phyloP scores from a whole-genome alignment of 768 basidiomycete species.

The Mycena epipterygia region DNA sequence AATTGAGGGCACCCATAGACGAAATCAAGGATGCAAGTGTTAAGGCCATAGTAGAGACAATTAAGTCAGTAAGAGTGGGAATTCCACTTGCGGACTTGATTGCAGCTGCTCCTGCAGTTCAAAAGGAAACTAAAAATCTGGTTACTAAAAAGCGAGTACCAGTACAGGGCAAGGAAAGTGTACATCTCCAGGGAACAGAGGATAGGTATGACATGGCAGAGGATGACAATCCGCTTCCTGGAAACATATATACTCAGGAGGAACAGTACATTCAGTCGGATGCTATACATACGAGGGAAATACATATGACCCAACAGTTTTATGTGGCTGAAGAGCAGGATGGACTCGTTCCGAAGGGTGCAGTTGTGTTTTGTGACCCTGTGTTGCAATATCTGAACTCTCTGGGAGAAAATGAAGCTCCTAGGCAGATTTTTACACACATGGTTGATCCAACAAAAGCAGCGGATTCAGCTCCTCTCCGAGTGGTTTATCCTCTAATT shows the following conservation, averaged over 20 bases:
- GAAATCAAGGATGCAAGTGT: neutral
- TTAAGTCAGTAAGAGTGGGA: too few relatives aligned
- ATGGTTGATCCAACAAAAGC: neutral
- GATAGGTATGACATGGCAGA: neutral
- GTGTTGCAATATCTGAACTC: conserved; percentile 5
- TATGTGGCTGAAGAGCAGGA: neutral
- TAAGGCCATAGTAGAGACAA: neutral
- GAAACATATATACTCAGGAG: neutral
- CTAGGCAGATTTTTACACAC: neutral
- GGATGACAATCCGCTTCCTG: neutral
- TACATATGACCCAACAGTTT: neutral
- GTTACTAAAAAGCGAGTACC: neutral
- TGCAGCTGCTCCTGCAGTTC: neutral
- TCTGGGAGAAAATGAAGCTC: neutral
- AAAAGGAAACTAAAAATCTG: neutral
- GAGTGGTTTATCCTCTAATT: neutral
- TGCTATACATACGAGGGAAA: neutral
- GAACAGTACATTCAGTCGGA: neutral
- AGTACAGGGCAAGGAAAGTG: neutral
- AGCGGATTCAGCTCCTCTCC: neutral
- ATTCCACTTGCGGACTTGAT: neutral
- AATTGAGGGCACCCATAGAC: neutral
- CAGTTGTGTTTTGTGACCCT: neutral
- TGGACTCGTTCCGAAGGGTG: neutral
- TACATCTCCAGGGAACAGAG: neutral